Evolutionary conservation across 257 asterid species (phyloP).

Genomic region (Solanum okadae): DNA sequence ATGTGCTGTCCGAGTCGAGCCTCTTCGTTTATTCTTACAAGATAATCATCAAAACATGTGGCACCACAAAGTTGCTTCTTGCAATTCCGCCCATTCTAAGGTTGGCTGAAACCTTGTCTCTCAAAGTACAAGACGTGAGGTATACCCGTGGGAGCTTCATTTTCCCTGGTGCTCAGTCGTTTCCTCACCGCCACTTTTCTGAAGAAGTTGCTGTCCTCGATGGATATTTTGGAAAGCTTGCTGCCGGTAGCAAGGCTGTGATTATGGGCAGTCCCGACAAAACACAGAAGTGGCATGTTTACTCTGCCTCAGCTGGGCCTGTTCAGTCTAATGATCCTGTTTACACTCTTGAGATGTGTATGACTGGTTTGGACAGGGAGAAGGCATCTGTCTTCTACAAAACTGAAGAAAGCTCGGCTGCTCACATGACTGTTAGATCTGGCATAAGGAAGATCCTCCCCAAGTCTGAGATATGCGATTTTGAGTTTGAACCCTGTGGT

Average conservation of each 20-base stretch:
- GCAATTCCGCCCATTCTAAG: slow-evolving; percentile 71
- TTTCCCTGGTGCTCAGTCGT: slow-evolving; percentile 75
- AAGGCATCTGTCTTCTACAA: slow-evolving; percentile 62
- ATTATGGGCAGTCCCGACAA: slow-evolving; percentile 43
- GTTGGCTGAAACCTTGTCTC: slow-evolving; percentile 40
- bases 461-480: slow-evolving; percentile 51
- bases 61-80: slow-evolving; percentile 62
- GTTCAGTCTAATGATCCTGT: slow-evolving; percentile 27
- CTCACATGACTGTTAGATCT: slow-evolving; percentile 43
- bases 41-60: slow-evolving; percentile 77
- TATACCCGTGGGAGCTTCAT: slow-evolving; percentile 80
- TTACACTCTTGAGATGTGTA: slow-evolving; percentile 75
- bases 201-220: slow-evolving; percentile 74
- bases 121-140: slow-evolving; percentile 42
- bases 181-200: slow-evolving; percentile 65
- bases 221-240: slow-evolving; percentile 54
- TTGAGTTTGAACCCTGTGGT: slow-evolving; percentile 84
- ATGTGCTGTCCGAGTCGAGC: slow-evolving; percentile 84
- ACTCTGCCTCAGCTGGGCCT: slow-evolving; percentile 46
- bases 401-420: slow-evolving; percentile 39
- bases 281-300: slow-evolving; percentile 66
- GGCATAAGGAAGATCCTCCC: slow-evolving; percentile 75
- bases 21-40: slow-evolving; percentile 67
- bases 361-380: slow-evolving; percentile 71
- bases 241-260: slow-evolving; percentile 50